These are phyloP conservation scores for Speleostelium caveatum DNA, from an alignment of 78 protist genomes.

Conservation along the genomic window DNA sequence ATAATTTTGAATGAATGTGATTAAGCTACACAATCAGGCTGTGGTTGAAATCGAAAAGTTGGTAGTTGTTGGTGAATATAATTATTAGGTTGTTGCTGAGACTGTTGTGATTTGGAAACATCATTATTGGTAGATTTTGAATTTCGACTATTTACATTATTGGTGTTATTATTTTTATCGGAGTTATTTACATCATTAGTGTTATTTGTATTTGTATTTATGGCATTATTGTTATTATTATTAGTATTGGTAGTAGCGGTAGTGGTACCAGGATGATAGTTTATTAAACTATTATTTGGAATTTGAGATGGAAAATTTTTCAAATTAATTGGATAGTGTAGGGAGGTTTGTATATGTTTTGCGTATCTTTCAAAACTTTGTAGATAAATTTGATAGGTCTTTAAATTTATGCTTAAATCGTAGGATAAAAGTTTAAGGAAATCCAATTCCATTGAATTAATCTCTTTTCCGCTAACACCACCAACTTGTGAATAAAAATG, in stretches of 20 bases:
- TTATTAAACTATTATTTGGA: background rate
- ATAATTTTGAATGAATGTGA: too few relatives aligned
- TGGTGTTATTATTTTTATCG: background rate
- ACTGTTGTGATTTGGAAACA: background rate
- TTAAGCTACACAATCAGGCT: conserved; percentile 44
- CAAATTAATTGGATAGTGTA: background rate
- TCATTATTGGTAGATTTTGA: background rate
- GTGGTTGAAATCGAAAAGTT: conserved; percentile 53
- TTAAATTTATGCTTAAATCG: conserved; percentile 16
- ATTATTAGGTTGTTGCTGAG: background rate
- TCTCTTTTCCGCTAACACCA: conserved; percentile 55
- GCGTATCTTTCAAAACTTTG: conserved; percentile 17
- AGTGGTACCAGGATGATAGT: background rate
- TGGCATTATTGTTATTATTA: background rate
- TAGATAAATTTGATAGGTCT: background rate
- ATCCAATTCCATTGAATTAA: conserved; percentile 63
- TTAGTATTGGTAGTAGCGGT: conserved; percentile 3
- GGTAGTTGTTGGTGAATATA: conserved; percentile 9
- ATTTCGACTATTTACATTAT: background rate
- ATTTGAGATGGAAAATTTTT: background rate
- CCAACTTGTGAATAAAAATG: conserved; percentile 71
- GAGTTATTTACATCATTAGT: background rate
- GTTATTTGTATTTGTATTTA: background rate
- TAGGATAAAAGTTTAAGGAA: conserved; percentile 37
- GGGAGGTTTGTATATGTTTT: conserved; percentile 7